Conservation (phyloP, 306 rosid species). For the Dalbergia oliveri region DNA sequence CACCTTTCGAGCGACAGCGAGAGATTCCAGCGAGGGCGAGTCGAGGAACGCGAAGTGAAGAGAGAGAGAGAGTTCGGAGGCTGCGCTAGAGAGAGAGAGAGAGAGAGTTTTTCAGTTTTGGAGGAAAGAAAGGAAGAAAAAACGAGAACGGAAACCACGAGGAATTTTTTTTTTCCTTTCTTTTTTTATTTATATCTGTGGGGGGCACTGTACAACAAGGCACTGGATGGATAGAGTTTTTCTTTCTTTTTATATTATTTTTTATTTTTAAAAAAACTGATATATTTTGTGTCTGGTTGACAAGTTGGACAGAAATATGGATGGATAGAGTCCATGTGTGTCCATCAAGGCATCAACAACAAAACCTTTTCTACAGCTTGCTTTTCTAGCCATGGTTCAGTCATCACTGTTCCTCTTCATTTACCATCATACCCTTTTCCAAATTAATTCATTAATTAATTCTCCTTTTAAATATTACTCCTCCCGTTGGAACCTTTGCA, state of each 20-base stretch:
- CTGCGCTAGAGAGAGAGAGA: conserved; percentile 37
- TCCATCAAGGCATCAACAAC: conserved; percentile 25
- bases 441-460: background rate
- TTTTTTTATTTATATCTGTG: conserved; percentile 40
- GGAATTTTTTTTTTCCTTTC: conserved; percentile 30
- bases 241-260: background rate
- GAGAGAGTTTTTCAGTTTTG: conserved; percentile 21
- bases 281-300: conserved; percentile 9
- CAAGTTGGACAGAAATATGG: conserved; percentile 36
- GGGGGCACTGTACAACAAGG: conserved; percentile 25
- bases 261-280: too few species aligned
- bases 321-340: conserved; percentile 23
- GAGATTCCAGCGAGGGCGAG: conserved; percentile 41
- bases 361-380: conserved; percentile 45
- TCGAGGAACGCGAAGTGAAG: background rate
- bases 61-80: conserved; percentile 36
- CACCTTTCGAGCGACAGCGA: conserved; percentile 47
- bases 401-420: background rate
- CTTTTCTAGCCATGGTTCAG: conserved; percentile 46
- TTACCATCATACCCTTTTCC: conserved; percentile 45
- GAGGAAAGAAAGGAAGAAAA: conserved; percentile 48
- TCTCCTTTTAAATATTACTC: background rate
- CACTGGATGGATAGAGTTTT: conserved; percentile 45
- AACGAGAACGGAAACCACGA: conserved; percentile 42
- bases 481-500: too few species aligned